Evolutionary conservation across 345 rosid species (phyloP).

Genomic region (Syzygium aromaticum): DNA sequence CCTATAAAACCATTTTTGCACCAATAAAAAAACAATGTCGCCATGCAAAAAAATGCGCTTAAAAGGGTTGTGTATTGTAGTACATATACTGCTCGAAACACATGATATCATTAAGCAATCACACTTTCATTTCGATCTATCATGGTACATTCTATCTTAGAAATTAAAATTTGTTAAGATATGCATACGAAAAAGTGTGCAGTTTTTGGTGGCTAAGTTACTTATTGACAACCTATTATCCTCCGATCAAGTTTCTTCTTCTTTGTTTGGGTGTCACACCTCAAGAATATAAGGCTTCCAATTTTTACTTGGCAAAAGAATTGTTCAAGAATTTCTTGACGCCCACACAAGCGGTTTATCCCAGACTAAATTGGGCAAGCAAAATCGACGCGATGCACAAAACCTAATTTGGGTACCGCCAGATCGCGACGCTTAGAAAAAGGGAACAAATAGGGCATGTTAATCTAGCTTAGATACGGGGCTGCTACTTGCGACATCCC

Average conservation of each 20-base stretch:
- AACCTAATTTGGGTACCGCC: not conserved
- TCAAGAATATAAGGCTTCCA: not conserved
- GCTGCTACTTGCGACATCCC: not conserved
- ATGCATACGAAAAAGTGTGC: fast-evolving
- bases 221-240: not conserved
- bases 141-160: too few species aligned
- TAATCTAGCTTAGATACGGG: not conserved
- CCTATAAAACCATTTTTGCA: not conserved
- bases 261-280: not conserved
- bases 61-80: not conserved
- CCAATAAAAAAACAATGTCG: not conserved
- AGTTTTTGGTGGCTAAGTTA: not conserved
- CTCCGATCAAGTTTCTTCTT: fast-evolving
- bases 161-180: too few species aligned
- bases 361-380: not conserved
- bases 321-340: too few species aligned
- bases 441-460: not conserved
- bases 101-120: too few species aligned
- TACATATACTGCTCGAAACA: not conserved
- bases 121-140: not conserved
- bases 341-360: not conserved
- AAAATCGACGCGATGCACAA: not conserved
- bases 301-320: not conserved
- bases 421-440: not conserved
- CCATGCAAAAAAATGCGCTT: fast-evolving